Base-by-base conservation (phyloP, 31 red algal genomes). In the Bonnemaisonia californica region DNA sequence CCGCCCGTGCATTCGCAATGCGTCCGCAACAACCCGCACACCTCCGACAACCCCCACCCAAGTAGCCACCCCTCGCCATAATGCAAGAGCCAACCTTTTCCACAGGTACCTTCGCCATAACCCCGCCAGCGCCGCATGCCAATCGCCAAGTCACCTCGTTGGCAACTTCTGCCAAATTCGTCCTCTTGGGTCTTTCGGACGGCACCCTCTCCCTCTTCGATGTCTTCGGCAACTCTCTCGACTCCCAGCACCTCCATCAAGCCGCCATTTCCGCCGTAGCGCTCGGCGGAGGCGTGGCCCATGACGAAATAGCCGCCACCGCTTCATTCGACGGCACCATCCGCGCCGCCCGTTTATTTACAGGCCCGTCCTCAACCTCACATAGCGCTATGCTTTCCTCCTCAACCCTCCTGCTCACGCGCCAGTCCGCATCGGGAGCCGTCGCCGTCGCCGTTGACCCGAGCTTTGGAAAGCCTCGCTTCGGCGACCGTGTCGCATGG, bases 151-250 rank as follows among this genome's bases (percentile, higher is more conserved):
- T 89, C 8, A 80, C 85, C 41, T 69, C 58, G 34, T 62, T 61
- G 4, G 76, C 85, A 1, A 66, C 85, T 11, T 89, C 85, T 30
- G 58, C 85, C 8, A 80, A 89, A 27, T 71, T 89, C 40, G 76
- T 89, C 35, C 74, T 89, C 7, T 68, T 89, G 21, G 85, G 85
- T 45, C 76, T 74, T 57, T 80, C 85, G 54, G 71, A 80, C 54
- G 85, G 85, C 36, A 73, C 85, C 21, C 68, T 81, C 26, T 73
- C 85, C 0, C 75, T 89, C 60, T 89, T 77, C 48, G 85, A 89
- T 70, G 85, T 89, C 3, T 81, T 89, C 41, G 85, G 85, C 48
- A 89, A 89, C 76, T 55, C n/a, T 5, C 56, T 89, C 45, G 85
- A 89, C 67, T 71, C 68, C 57, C 76, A 89, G 23, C 33, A 58